phyloP scores from a whole-genome alignment of 2,329 filamentous ascomycete species.

The Botrytis aclada region DNA sequence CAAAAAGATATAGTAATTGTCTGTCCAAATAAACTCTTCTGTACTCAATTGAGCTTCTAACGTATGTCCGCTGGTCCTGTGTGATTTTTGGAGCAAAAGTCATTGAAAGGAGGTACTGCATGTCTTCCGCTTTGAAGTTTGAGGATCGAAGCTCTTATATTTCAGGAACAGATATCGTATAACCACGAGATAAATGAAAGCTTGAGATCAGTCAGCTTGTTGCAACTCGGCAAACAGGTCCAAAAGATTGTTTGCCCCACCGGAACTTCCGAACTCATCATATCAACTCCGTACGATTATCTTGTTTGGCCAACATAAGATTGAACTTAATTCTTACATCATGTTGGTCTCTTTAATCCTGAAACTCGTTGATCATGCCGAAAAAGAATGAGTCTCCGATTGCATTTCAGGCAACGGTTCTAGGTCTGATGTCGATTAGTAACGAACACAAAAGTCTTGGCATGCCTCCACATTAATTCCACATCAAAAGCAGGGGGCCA shows the following conservation, averaged over 20 bases:
- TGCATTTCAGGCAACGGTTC: not conserved
- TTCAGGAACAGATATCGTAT: not conserved
- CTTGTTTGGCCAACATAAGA: not conserved
- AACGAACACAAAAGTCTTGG: not conserved
- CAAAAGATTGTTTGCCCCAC: not conserved
- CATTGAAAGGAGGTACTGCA: not conserved
- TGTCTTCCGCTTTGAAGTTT: not conserved
- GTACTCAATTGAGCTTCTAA: not conserved
- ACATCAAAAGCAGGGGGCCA: conserved; percentile 1
- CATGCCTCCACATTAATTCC: not conserved
- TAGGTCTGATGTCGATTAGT: not conserved
- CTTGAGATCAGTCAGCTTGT: not conserved
- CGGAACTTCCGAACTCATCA: not conserved
- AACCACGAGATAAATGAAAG: not conserved
- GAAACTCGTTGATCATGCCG: no score
- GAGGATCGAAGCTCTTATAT: not conserved
- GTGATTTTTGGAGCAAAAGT: not conserved
- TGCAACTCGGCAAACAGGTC: not conserved
- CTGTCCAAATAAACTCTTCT: not conserved
- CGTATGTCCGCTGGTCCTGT: not conserved
- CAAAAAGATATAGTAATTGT: not conserved
- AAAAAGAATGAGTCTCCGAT: not conserved
- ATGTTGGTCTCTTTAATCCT: not conserved
- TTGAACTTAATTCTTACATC: no score
- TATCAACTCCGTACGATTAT: not conserved